Percentiles rank a stretch among this genome's conserved stretches.
Evolutionary conservation across 208 protist genomes (phyloP).

Genomic region (Kentomonas sorsogonicus): DNA sequence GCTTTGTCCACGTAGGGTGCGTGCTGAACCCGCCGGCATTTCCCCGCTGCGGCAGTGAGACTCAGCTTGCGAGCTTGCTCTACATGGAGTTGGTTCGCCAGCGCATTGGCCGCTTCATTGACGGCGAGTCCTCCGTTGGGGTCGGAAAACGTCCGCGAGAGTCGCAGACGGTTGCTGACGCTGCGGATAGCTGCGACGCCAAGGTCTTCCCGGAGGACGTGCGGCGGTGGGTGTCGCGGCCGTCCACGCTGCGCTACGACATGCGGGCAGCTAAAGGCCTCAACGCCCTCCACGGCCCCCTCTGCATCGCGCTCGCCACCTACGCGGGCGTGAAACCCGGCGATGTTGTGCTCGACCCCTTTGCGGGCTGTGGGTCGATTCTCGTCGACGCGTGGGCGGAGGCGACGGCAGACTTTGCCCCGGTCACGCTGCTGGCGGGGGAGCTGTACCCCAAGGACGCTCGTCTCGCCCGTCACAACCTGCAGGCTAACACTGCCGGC

Average conservation of each 20-base stretch:
- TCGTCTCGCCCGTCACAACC: not conserved
- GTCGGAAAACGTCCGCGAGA: too few species aligned
- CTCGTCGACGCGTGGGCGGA: slow-evolving; percentile 25
- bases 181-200: too few species aligned
- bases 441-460: slow-evolving; percentile 19
- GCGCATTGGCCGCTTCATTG: slow-evolving; percentile 20
- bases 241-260: slow-evolving; percentile 21
- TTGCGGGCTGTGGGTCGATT: slow-evolving; percentile 26
- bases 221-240: slow-evolving; percentile 30
- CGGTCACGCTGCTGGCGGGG: slow-evolving; percentile 18
- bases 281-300: slow-evolving; percentile 35
- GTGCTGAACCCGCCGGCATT: slow-evolving; percentile 26
- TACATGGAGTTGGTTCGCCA: slow-evolving; percentile 32
- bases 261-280: slow-evolving; percentile 30
- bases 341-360: slow-evolving; percentile 30
- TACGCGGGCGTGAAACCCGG: slow-evolving; percentile 18
- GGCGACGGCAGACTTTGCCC: not conserved
- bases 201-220: slow-evolving; percentile 3
- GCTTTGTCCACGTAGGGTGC: slow-evolving; percentile 18
- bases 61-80: slow-evolving; percentile 19
- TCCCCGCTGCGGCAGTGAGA: slow-evolving; percentile 26
- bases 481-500: not conserved
- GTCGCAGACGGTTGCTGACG: too few species aligned
- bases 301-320: slow-evolving; percentile 21
- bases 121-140: too few species aligned